Conservation (phyloP, 1,284 basidiomycete genomes). For the Ceratobasidium sp. region DNA sequence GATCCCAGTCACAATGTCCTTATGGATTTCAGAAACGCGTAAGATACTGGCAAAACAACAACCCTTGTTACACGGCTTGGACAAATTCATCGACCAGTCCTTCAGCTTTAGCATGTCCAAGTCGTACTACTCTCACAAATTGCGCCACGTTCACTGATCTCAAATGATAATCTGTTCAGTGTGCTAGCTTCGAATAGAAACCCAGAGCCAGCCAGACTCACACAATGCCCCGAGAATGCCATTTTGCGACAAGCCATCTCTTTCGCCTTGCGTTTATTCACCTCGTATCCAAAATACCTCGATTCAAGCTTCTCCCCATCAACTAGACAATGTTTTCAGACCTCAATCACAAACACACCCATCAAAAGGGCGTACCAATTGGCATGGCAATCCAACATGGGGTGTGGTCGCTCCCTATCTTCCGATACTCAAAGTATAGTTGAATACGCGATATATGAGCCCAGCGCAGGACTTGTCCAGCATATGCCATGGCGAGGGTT, state of each 20-base stretch:
- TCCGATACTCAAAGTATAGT: not conserved
- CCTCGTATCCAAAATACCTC: conserved; percentile 14
- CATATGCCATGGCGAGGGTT: conserved; percentile 3
- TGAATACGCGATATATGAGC: not conserved
- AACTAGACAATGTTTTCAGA: not conserved
- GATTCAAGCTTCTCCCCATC: not conserved
- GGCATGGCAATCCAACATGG: conserved; percentile 32
- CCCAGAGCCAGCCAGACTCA: not conserved
- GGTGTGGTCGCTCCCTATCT: not conserved
- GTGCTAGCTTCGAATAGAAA: not conserved
- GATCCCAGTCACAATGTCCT: not conserved
- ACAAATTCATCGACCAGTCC: not conserved
- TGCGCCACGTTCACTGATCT: not conserved
- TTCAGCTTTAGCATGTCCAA: not conserved
- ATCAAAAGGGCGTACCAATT: not conserved
- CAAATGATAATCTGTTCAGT: not conserved
- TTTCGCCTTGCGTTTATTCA: conserved; percentile 17
- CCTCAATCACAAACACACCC: not conserved
- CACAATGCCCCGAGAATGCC: conserved; percentile 35
- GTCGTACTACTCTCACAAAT: not conserved
- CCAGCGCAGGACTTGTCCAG: conserved; percentile 25
- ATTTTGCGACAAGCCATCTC: conserved; percentile 36
- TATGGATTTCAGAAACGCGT: not conserved
- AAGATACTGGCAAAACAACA: not conserved
- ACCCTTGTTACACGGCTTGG: not conserved